Conservation (phyloP, 441 rosid genomes). For the Syzygium malaccense region DNA sequence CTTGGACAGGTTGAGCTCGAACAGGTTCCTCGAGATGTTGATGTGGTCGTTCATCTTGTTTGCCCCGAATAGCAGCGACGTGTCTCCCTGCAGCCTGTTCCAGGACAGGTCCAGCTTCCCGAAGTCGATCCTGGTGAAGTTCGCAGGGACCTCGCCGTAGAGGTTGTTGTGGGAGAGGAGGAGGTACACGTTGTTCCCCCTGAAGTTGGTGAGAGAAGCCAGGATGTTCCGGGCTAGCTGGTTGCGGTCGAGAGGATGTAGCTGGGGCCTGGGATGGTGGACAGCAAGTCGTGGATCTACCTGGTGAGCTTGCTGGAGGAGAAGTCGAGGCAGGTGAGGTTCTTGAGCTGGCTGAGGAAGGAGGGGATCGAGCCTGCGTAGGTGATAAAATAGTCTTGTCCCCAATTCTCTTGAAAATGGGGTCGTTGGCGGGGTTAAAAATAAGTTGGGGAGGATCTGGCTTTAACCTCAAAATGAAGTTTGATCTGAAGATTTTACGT, state of each 20-base stretch:
- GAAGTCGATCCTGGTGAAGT: background rate
- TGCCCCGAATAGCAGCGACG: background rate
- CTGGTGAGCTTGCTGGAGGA: background rate
- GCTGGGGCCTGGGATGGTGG: background rate
- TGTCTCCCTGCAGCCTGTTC: background rate
- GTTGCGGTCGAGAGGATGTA: background rate
- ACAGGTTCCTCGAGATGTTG: background rate
- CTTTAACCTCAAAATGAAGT: too few relatives aligned
- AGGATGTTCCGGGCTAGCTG: background rate
- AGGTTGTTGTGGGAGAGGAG: background rate
- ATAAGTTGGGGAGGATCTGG: too few relatives aligned
- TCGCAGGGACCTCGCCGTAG: background rate
- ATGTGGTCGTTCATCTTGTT: background rate
- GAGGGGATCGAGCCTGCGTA: background rate
- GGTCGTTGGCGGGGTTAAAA: too few relatives aligned
- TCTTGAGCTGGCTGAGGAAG: background rate
- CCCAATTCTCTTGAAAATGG: too few relatives aligned
- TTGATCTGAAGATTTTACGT: too few relatives aligned
- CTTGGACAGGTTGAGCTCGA: background rate
- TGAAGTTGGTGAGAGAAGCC: background rate
- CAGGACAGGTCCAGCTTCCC: background rate
- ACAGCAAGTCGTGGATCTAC: background rate
- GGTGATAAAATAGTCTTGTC: too few relatives aligned
- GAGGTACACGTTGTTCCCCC: background rate
- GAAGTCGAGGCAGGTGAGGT: background rate